phyloP scores from a whole-genome alignment of 2,329 filamentous ascomycete species.

The Fusarium luffae region DNA sequence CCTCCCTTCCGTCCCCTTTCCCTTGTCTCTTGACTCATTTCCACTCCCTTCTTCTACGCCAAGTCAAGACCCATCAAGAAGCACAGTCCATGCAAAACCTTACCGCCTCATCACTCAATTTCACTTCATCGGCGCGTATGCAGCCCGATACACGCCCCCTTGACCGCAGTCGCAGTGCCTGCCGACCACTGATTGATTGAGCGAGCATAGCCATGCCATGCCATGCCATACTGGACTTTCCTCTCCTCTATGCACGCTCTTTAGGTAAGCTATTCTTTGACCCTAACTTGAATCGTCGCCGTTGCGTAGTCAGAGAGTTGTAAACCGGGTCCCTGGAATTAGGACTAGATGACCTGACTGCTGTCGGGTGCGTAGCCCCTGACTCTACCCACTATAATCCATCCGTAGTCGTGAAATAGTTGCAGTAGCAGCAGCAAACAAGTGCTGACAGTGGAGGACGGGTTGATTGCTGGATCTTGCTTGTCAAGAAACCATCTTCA shows the following conservation, averaged over 20 bases:
- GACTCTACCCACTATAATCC: constrained; percentile 5
- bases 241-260: constrained; percentile 12
- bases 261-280: constrained; percentile 19
- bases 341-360: neutral
- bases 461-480: neutral
- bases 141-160: constrained; percentile 1
- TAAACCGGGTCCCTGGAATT: constrained; percentile 35
- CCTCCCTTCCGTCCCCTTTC: neutral
- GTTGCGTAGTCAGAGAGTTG: neutral
- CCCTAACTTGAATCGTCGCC: constrained; percentile 16
- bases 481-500: neutral
- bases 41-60: constrained; percentile 19
- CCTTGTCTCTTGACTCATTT: constrained; percentile 22
- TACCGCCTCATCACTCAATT: constrained; percentile 26
- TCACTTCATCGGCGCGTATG: constrained; percentile 8
- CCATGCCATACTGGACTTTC: neutral
- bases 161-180: neutral
- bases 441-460: neutral
- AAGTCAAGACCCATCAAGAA: constrained; percentile 1
- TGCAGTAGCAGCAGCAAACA: neutral
- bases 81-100: constrained; percentile 34
- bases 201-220: neutral
- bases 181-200: neutral
- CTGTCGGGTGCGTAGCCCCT: neutral
- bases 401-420: neutral